Base-by-base conservation (phyloP, 1,284 basidiomycete species). In the Kwoniella shivajii region DNA sequence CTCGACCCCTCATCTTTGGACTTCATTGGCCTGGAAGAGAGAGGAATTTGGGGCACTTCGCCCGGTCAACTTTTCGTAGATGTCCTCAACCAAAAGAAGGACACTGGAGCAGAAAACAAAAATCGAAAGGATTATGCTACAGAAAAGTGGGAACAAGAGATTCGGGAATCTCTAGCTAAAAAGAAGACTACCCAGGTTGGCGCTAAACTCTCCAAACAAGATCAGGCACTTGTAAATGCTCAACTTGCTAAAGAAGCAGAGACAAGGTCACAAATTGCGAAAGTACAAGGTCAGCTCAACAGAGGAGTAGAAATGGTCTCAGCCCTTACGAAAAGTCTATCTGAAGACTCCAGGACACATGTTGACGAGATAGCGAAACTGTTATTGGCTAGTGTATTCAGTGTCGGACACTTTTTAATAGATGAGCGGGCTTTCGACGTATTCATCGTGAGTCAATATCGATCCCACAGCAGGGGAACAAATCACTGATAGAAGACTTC, bases 71-170 rank as follows among this genome's bases (percentile, higher is more conserved):
- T 86, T 0, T 95, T 84, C 62, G 81, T 89, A 29, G 89, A 95
- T 75, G 89, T 91, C 4, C 78, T 92, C 10, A 78, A 85, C 1
- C 76, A 81, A 2, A 86, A 84, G 61, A 86, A 87, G 66, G 81
- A 80, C 6, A 81, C 82, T 7, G 52, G 39, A 22, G 78, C 78
- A 0, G 74, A 77, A 26, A 79, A 83, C 34, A 85, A 82, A 65
- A 94, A 93, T 74, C 88, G 90, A 33, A 95, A 94, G 66, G 88
- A 86, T 59, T 85, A 88, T 13, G 90, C 90, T 42, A 87, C 93
- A 26, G 87, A 89, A 13, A 88, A 90, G 68, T 98, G 93, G 93
- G 94, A 98, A 64, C 88, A 87, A 29, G 92, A 97, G 62, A 80
- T 95, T n/a, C 85, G 92, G 10, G 88, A 88, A 66, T 86, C 88